These are phyloP conservation scores for Russula compacta DNA, from an alignment of 768 basidiomycete genomes.

Conservation along the genomic window DNA sequence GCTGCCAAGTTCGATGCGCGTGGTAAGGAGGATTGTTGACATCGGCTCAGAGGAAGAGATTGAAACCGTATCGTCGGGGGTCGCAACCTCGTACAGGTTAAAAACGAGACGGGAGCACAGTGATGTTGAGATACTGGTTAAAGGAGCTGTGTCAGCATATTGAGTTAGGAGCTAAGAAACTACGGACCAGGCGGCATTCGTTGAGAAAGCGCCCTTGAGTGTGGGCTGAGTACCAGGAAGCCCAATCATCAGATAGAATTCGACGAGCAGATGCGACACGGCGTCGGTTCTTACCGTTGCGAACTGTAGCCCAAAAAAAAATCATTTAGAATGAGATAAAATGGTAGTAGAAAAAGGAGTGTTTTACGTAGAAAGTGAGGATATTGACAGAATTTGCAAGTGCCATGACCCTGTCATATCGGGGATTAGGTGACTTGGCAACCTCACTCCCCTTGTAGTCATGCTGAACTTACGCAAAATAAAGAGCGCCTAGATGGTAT, in stretches of 20 bases:
- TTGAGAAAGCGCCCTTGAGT: constrained; percentile 39
- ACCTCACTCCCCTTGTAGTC: no score
- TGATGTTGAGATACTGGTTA: constrained; percentile 37
- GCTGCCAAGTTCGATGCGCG: constrained; percentile 10
- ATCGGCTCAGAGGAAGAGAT: background rate
- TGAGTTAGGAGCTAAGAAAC: background rate
- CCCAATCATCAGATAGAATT: constrained; percentile 20
- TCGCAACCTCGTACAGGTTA: constrained; percentile 39
- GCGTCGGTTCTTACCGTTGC: constrained; percentile 18
- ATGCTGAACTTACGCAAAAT: constrained; percentile 40
- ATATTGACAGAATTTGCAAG: constrained; percentile 43
- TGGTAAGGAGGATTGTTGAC: constrained; percentile 22
- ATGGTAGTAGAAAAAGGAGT: background rate
- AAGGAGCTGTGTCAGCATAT: background rate
- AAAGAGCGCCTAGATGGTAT: constrained; percentile 37
- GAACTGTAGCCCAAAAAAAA: constrained; percentile 12
- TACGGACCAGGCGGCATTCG: constrained; percentile 40
- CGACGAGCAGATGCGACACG: background rate
- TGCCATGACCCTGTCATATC: constrained; percentile 38
- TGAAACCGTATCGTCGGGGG: background rate
- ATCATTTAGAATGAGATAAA: background rate
- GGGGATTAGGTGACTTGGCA: constrained; percentile 1
- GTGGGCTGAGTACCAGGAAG: constrained; percentile 32
- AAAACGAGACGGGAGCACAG: constrained; percentile 50
- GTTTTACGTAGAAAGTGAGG: constrained; percentile 32